Conservation (phyloP, 306 rosid genomes). For the Rosa persica region DNA sequence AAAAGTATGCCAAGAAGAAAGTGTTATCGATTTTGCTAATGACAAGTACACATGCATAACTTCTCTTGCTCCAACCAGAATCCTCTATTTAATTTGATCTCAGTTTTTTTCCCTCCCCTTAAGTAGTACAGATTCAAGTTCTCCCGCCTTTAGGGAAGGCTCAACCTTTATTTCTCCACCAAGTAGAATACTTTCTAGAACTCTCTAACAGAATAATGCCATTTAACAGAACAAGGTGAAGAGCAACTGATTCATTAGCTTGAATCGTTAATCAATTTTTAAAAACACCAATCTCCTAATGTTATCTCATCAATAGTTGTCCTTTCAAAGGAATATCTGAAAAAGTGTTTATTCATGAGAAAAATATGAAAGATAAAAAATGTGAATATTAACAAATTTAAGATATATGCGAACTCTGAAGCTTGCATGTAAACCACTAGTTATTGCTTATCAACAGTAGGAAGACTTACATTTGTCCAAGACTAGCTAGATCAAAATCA, state of each 20-base stretch:
- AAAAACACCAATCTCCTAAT: background rate
- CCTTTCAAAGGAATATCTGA: background rate
- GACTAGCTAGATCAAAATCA: slow-evolving; percentile 71
- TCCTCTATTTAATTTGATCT: background rate
- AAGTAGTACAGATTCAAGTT: background rate
- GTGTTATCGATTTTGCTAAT: background rate
- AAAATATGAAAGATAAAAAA: background rate
- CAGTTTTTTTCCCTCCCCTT: background rate
- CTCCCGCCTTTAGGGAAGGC: background rate
- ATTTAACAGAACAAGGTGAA: background rate
- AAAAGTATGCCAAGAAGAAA: background rate
- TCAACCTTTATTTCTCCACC: background rate
- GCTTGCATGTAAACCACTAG: background rate
- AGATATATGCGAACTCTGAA: background rate
- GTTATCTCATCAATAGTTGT: background rate
- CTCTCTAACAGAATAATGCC: background rate
- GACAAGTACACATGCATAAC: background rate
- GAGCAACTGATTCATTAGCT: background rate
- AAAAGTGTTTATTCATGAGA: background rate
- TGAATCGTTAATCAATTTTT: background rate
- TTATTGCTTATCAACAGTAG: background rate
- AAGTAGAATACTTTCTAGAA: background rate
- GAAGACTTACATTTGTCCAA: slow-evolving; percentile 80
- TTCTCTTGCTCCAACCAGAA: background rate
- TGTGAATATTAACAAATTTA: background rate